Evolutionary conservation across 257 asterid species (phyloP).

Genomic region (Ocimum tenuiflorum): DNA sequence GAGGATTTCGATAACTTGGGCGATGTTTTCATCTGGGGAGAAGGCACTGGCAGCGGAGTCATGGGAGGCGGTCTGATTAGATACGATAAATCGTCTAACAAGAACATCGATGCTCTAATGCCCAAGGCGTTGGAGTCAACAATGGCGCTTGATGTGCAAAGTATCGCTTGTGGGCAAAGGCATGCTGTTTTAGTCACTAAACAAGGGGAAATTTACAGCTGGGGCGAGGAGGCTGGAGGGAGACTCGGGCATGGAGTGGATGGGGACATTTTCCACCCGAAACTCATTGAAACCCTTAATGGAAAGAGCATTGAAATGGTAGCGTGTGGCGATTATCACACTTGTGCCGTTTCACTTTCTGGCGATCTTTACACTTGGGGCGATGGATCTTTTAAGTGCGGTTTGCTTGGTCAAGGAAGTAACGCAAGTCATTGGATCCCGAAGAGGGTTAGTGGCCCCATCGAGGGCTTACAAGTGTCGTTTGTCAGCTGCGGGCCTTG

Average conservation of each 20-base stretch:
- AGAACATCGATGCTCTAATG: slow-evolving; percentile 37
- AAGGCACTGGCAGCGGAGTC: slow-evolving; percentile 57
- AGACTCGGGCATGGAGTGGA: slow-evolving; percentile 84
- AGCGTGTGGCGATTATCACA: slow-evolving; percentile 72
- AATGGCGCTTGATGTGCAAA: slow-evolving; percentile 59
- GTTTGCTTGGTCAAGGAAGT: slow-evolving; percentile 69
- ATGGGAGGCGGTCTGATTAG: slow-evolving; percentile 53
- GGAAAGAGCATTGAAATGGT: slow-evolving; percentile 55
- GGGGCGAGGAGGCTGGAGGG: slow-evolving; percentile 87
- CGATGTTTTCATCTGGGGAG: slow-evolving; percentile 90
- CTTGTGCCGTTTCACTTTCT: slow-evolving; percentile 67
- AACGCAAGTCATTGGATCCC: slow-evolving; percentile 81
- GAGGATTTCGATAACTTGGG: slow-evolving; percentile 76
- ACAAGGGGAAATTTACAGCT: slow-evolving; percentile 77
- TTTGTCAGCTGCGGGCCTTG: slow-evolving; percentile 81
- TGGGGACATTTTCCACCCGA: slow-evolving; percentile 54
- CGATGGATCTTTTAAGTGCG: slow-evolving; percentile 42
- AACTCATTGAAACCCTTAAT: slow-evolving; percentile 45
- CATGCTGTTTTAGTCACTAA: slow-evolving; percentile 71
- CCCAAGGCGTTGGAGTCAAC: slow-evolving; percentile 74
- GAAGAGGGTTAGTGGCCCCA: slow-evolving; percentile 47
- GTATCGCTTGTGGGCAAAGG: slow-evolving; percentile 55
- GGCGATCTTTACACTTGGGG: slow-evolving; percentile 95
- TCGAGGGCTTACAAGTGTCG: slow-evolving; percentile 60
- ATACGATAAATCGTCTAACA: slow-evolving; percentile 20